These are phyloP conservation scores for Cinnamomum chago DNA, from an alignment of 164 flowering plant genomes.

Conservation along the genomic window DNA sequence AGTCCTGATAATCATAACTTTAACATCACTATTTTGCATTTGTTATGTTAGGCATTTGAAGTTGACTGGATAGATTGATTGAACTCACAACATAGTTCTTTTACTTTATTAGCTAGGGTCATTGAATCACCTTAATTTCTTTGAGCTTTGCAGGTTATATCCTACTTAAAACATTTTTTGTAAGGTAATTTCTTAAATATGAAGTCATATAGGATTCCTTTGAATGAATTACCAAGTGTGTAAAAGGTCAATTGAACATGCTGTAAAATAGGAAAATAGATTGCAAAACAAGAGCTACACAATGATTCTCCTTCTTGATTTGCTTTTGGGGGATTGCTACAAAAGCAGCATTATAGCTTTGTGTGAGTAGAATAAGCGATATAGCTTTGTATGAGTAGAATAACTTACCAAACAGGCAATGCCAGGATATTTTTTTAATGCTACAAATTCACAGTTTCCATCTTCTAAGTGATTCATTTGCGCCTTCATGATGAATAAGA, in stretches of 20 bases:
- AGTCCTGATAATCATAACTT: too few relatives aligned
- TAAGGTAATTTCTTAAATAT: background rate
- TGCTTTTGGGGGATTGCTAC: background rate
- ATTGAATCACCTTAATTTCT: background rate
- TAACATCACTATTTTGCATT: too few relatives aligned
- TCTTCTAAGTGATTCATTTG: background rate
- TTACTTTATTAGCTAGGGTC: background rate
- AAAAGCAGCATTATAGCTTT: background rate
- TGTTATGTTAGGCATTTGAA: background rate
- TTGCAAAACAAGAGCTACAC: background rate
- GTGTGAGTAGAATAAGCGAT: background rate
- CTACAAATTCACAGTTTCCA: background rate
- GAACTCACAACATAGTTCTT: background rate
- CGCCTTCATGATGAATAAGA: background rate
- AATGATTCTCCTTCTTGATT: background rate
- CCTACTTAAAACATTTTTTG: background rate
- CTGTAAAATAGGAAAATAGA: background rate
- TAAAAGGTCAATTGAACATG: background rate
- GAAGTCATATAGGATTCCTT: background rate
- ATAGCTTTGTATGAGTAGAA: background rate
- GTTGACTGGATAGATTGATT: background rate
- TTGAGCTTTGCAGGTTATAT: background rate
- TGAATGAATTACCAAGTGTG: background rate
- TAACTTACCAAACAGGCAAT: background rate
- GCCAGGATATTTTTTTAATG: background rate